Base-by-base conservation (phyloP, 306 rosid genomes). In the Cicer pinnatifidum region DNA sequence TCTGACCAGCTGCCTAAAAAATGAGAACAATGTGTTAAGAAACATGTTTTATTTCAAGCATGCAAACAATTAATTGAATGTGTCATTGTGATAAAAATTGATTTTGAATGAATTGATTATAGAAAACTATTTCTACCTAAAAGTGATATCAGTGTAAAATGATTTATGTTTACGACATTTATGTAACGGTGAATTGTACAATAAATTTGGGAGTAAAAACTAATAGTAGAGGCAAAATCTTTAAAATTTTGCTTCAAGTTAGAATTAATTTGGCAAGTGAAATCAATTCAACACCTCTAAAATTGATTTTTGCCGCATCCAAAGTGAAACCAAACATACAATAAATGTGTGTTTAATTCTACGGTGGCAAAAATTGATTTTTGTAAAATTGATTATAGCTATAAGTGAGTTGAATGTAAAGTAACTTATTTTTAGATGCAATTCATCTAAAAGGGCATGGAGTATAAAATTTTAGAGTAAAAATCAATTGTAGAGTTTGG, bases 1-100 rank as follows among this genome's bases (percentile, higher is more conserved):
- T 83, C 87, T 91, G 86, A 74, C 79, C 87, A 35, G 77, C 84
- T 28, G 52, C 97, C 98, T 91, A 79, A 61, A 33, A 8, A 77
- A 78, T 16, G 50, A 58, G 1, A 71, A 64, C 43, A 76, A 23
- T 41, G 35, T 50, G 58, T 41, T 8, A 70, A 80, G 11, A 65
- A 71, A 65, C 46, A 70, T 51, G 47, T 58, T 69, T 40, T 20
- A 39, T 69, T 73, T 69, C 39, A 82, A 37, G 43, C 66, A 73
- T 65, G 73, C 19, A 56, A 40, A 79, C 56, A 6, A 66, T 74
- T 54, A 69, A 69, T 57, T 23, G 33, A 17, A 6, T 17, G 35
- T 3, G 0, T 9, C 9, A 16, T 53, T 53, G 60, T 16, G 9
- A 17, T 6, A 53, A 9, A 53, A 52, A 17, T 3, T 8, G 11